A percentile compares a stretch with the other conserved stretches of the same genome.
phyloP scores from a whole-genome alignment of 2,329 filamentous ascomycete species.

The Ophiostoma perfectum region DNA sequence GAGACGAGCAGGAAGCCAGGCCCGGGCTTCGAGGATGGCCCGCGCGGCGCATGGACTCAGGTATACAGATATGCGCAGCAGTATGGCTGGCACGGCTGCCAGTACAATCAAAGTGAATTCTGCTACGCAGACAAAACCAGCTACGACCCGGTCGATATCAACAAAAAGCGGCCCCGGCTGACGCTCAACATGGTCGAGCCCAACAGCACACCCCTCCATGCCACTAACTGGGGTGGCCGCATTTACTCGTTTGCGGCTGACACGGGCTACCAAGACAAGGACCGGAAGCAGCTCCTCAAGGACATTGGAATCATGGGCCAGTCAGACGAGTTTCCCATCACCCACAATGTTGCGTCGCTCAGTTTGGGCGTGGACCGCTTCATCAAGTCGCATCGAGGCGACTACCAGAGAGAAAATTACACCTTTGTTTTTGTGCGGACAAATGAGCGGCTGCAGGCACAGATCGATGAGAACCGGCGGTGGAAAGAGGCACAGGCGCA shows the following conservation, averaged over 20 bases:
- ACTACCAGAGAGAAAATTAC: neutral
- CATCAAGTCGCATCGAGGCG: neutral
- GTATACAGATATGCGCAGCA: neutral
- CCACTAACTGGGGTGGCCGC: constrained; percentile 15
- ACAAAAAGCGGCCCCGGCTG: neutral
- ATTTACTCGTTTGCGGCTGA: constrained; percentile 17
- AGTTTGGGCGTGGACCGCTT: constrained; percentile 13
- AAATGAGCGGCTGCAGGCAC: neutral
- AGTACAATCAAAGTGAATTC: neutral
- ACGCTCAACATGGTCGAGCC: constrained; percentile 16
- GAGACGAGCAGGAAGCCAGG: neutral
- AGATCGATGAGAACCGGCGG: neutral
- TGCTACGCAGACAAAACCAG: neutral
- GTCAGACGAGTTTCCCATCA: neutral
- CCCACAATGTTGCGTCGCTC: constrained; percentile 14
- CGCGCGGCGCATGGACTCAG: constrained; percentile 6
- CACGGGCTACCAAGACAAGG: neutral
- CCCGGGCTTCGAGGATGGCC: neutral
- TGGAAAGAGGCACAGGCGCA: neutral
- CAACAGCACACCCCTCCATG: neutral
- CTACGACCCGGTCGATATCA: neutral
- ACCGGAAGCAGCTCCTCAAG: neutral
- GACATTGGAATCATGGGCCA: neutral
- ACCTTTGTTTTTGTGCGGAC: constrained; percentile 12
- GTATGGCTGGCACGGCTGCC: neutral